Percentiles rank a stretch among this genome's conserved stretches.
Evolutionary conservation across 441 rosid species (phyloP).

Genomic region (Melastoma candidum): DNA sequence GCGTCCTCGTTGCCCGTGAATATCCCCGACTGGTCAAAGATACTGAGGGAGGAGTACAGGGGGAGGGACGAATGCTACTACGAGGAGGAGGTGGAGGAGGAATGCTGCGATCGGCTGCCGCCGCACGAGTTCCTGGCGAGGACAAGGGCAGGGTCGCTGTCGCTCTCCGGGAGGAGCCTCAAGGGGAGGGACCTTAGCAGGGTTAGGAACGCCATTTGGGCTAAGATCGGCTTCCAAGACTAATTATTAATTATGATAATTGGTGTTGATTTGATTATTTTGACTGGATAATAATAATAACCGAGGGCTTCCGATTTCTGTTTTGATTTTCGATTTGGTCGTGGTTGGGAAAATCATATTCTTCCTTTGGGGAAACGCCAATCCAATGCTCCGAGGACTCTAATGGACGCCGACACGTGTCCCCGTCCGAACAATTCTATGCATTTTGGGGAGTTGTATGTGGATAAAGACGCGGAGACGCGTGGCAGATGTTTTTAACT

Average conservation of each 20-base stretch:
- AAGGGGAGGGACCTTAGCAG: slow-evolving; percentile 13
- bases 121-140: slow-evolving; percentile 15
- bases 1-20: slow-evolving; percentile 2
- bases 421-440: too few relatives aligned
- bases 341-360: too few relatives aligned
- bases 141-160: slow-evolving; percentile 5
- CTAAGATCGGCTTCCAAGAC: slow-evolving; percentile 10
- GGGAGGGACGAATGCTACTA: slow-evolving; percentile 5
- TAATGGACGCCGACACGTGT: too few relatives aligned
- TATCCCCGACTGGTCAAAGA: slow-evolving; percentile 5
- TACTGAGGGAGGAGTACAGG: slow-evolving; percentile 4
- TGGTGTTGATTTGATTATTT: too few relatives aligned
- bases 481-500: too few relatives aligned
- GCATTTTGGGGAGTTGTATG: too few relatives aligned
- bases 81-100: slow-evolving; percentile 1
- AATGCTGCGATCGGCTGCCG: slow-evolving; percentile 2
- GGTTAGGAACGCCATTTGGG: slow-evolving; percentile 12
- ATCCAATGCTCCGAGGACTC: too few relatives aligned
- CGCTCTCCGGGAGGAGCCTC: slow-evolving; percentile 9
- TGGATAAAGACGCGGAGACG: too few relatives aligned
- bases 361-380: too few relatives aligned
- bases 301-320: too few relatives aligned
- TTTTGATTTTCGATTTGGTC: too few relatives aligned
- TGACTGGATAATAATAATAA: too few relatives aligned
- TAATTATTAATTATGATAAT: neutral